A percentile compares a stretch with the other conserved stretches of the same genome.
Evolutionary conservation across 768 basidiomycete species (phyloP).

Genomic region (Collybia sordida): DNA sequence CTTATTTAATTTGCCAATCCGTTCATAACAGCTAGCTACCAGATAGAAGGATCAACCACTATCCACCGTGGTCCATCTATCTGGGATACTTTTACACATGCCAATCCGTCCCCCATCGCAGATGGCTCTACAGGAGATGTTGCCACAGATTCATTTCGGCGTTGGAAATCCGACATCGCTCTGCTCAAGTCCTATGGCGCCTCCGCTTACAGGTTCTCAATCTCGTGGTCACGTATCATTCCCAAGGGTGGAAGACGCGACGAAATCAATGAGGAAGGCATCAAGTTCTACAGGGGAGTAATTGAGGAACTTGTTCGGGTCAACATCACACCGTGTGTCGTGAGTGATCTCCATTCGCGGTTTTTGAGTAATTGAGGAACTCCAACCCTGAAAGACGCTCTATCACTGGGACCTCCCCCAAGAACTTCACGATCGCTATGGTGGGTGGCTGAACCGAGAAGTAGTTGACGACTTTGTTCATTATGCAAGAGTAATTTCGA

Average conservation of each 20-base stretch:
- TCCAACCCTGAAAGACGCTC: slow-evolving; percentile 43
- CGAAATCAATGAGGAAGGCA: slow-evolving; percentile 61
- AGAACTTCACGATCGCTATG: slow-evolving; percentile 68
- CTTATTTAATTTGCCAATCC: not conserved
- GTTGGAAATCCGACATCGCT: slow-evolving; percentile 65
- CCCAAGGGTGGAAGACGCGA: slow-evolving; percentile 64
- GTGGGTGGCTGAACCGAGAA: slow-evolving; percentile 71
- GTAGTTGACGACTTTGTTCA: slow-evolving; percentile 61
- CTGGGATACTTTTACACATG: slow-evolving; percentile 72
- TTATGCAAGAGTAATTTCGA: slow-evolving; percentile 49
- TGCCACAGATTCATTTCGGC: slow-evolving; percentile 67
- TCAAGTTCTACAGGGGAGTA: slow-evolving; percentile 63
- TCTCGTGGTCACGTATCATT: slow-evolving; percentile 74
- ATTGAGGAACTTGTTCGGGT: slow-evolving; percentile 62
- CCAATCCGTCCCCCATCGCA: slow-evolving; percentile 46
- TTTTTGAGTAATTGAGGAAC: not conserved
- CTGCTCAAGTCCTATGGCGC: slow-evolving; percentile 64
- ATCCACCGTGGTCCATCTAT: slow-evolving; percentile 62
- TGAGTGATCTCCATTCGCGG: slow-evolving; percentile 24
- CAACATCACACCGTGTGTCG: slow-evolving; percentile 65
- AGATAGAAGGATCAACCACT: slow-evolving; percentile 68
- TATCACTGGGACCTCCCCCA: slow-evolving; percentile 83
- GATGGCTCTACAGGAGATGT: slow-evolving; percentile 65
- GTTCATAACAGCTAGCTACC: slow-evolving; percentile 54
- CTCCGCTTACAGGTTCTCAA: slow-evolving; percentile 72